Base-by-base conservation (phyloP, 192 early-diverging fungal species). In the Mortierella hygrophila region DNA sequence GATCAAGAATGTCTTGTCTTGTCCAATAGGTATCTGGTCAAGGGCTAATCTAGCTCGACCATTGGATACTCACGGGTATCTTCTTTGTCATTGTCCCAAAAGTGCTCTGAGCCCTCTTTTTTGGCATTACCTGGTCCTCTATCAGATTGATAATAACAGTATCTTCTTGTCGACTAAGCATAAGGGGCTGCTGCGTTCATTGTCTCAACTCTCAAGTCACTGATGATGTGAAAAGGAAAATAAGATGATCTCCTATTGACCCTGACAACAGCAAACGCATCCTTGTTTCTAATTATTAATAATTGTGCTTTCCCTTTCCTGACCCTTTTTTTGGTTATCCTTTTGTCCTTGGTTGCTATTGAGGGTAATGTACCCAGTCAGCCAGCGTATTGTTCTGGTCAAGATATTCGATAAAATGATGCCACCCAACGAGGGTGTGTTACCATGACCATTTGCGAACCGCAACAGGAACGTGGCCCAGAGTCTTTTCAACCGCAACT, bases 351-450 rank as follows among this genome's bases (percentile, higher is more conserved):
- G 16, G 18, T 21, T 3, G 49, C 18, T 52, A 10, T 65, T 32
- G 29, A 35, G 60, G 35, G 60, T 29, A 26, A 65, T 65, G 18
- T 20, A 3, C 2, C 49, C 44, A 46, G 44, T 15, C 18, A 20
- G 49, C 6, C 60, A 65, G 29, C 13, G 11, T 1, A 15, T 4
- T 9, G 13, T 29, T 11, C 11, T 46, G 29, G 60, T 4, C 29
- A 65, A 15, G 3, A 65, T 29, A 65, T 13, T 65, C 60, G 38
- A 60, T 32, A 35, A 65, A 65, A 65, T 32, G 60, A 15, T 65
- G 60, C 60, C n/a, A 65, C 60, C 60, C 60, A 65, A 65, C 60
- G 60, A 65, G 11, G 60, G 29, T 65, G 60, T 65, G 60, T 65
- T 65, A 65, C 60, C 60, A 65, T 65, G 60, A 8, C 60, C 60